Conservation (phyloP, 257 asterid species). For the Penstemon davidsonii region DNA sequence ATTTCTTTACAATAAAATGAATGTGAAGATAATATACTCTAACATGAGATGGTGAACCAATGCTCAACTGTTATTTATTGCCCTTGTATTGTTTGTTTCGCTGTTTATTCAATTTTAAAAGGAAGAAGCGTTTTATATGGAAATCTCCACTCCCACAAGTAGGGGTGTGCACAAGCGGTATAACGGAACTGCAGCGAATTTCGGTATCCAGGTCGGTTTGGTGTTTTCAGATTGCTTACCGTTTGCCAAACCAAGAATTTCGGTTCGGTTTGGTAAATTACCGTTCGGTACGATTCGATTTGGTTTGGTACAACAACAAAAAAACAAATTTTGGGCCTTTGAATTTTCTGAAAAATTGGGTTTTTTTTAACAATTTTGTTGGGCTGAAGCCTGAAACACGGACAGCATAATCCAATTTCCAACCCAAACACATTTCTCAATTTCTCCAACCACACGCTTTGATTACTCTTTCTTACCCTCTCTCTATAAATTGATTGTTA, state of each 20-base stretch:
- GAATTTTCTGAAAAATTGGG: too few species aligned
- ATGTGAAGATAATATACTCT: constrained; percentile 8
- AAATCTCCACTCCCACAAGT: neutral
- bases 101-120: neutral
- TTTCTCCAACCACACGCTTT: constrained; percentile 28
- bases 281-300: too few species aligned
- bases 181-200: too few species aligned
- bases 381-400: too few species aligned
- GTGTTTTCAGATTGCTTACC: too few species aligned
- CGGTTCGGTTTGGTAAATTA: too few species aligned
- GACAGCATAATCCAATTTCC: constrained; percentile 31
- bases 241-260: too few species aligned
- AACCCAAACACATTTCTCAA: constrained; percentile 27
- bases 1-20: constrained; percentile 34
- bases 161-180: too few species aligned
- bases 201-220: too few species aligned
- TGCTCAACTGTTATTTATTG: constrained; percentile 3
- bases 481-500: constrained; percentile 20
- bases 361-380: too few species aligned
- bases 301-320: too few species aligned
- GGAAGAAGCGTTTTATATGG: constrained; percentile 2
- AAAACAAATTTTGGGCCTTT: too few species aligned
- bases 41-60: constrained; percentile 13
- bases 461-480: constrained; percentile 1
- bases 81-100: neutral